These are phyloP conservation scores for Dianthus caryophyllus DNA, from an alignment of 148 eudicot species.

Conservation along the genomic window DNA sequence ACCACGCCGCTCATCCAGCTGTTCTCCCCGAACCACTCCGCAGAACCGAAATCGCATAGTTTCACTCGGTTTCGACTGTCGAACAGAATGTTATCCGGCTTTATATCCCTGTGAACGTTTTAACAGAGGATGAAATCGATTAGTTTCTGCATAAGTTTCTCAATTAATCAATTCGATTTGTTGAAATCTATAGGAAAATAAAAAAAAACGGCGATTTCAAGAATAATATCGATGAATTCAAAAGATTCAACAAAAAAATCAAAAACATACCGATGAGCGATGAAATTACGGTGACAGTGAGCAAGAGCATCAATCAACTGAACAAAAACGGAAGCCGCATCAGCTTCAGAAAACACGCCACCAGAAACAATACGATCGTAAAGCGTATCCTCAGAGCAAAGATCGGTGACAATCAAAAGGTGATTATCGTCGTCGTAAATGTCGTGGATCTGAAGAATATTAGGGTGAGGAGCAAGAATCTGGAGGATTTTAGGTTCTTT, in stretches of 20 bases:
- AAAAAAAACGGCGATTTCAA: not conserved
- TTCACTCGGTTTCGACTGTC: constrained; percentile 46
- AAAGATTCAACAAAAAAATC: no score
- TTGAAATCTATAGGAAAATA: not conserved
- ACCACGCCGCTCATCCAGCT: constrained; percentile 62
- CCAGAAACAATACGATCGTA: constrained; percentile 28
- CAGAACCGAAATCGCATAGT: constrained; percentile 79
- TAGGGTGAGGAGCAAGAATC: constrained; percentile 36
- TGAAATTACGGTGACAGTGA: constrained; percentile 61
- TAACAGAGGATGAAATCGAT: no score
- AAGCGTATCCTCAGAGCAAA: constrained; percentile 28
- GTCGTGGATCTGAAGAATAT: constrained; percentile 36
- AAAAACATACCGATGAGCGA: constrained; percentile 47
- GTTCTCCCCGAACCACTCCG: constrained; percentile 52
- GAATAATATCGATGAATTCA: no score
- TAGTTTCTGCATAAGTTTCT: no score
- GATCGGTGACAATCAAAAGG: constrained; percentile 38
- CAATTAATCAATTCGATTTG: no score
- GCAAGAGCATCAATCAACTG: constrained; percentile 48
- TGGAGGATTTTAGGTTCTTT: constrained; percentile 43
- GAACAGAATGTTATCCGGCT: constrained; percentile 78
- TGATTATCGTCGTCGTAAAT: constrained; percentile 36
- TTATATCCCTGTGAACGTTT: constrained; percentile 48
- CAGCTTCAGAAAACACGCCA: constrained; percentile 36
- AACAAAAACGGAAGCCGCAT: constrained; percentile 39